Evolutionary conservation across 495 filamentous ascomycete species (phyloP).

Genomic region (Glutinoglossum americanum): DNA sequence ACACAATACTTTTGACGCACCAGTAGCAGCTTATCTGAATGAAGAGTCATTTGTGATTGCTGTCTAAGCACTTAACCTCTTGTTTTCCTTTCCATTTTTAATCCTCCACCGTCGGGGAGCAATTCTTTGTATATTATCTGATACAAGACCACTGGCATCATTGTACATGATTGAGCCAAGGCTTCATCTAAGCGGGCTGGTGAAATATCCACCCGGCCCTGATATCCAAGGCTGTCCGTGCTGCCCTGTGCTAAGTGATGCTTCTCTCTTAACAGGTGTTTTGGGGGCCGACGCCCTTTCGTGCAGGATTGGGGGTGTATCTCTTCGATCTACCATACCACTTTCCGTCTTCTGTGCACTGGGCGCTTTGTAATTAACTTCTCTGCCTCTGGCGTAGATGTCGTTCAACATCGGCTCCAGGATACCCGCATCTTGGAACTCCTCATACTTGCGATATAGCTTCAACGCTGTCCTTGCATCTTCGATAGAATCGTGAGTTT

Average conservation of each 20-base stretch:
- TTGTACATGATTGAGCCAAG: not conserved
- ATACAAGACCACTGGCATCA: not conserved
- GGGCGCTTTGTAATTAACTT: constrained; percentile 36
- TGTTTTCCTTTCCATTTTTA: not conserved
- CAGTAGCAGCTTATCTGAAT: not conserved
- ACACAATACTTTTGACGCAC: not conserved
- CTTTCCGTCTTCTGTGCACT: constrained; percentile 20
- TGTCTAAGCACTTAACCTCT: not conserved
- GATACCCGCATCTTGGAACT: constrained; percentile 70
- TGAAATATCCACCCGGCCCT: constrained; percentile 9
- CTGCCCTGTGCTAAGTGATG: not conserved
- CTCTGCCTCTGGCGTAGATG: constrained; percentile 50
- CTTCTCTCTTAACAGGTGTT: constrained; percentile 5
- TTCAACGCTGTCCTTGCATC: constrained; percentile 77
- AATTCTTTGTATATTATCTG: not conserved
- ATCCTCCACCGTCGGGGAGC: not conserved
- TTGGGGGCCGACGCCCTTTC: not conserved
- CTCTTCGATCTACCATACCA: constrained; percentile 2
- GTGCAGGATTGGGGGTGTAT: constrained; percentile 4
- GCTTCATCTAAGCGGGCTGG: constrained; percentile 12
- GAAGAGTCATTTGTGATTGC: not conserved
- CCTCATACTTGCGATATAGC: constrained; percentile 74
- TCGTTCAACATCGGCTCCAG: constrained; percentile 57
- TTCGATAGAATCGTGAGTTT: constrained; percentile 81
- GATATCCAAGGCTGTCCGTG: constrained; percentile 6